phyloP scores from a whole-genome alignment of 176 grass and related monocot species.

The Hordeum vulgare region DNA sequence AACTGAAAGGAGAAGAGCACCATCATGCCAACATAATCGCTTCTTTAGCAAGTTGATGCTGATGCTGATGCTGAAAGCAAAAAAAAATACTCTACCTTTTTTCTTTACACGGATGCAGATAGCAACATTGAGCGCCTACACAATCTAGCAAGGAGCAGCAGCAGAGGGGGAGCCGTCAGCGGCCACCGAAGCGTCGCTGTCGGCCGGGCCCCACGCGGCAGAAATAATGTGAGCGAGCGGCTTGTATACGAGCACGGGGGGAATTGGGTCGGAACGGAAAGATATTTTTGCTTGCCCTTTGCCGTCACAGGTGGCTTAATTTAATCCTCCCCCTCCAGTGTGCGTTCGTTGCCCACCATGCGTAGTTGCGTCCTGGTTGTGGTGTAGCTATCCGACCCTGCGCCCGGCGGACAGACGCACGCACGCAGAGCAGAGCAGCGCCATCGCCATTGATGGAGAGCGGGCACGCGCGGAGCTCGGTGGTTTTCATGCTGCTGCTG shows the following conservation, averaged over 20 bases:
- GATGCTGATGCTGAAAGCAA: neutral
- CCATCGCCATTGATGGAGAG: neutral
- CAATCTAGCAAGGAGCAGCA: neutral
- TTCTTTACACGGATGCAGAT: neutral
- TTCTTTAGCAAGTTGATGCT: neutral
- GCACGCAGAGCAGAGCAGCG: neutral
- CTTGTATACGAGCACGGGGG: slow-evolving; percentile 7
- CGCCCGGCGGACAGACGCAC: neutral
- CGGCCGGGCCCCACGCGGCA: neutral
- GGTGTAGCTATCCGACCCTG: neutral
- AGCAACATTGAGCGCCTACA: neutral
- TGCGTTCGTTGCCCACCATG: neutral
- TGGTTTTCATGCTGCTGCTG: neutral
- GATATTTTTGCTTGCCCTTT: neutral
- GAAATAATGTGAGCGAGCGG: slow-evolving; percentile 25
- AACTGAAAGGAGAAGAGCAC: neutral
- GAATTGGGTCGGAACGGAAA: neutral
- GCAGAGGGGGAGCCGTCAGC: neutral
- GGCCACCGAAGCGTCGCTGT: neutral
- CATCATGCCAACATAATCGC: neutral
- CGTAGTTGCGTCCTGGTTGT: neutral
- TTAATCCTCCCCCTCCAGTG: neutral
- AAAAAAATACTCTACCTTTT: neutral
- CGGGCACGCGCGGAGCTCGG: neutral
- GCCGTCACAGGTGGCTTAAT: neutral